Evolutionary conservation across 805 yeast species (phyloP), one percentile per base, ranked within the genome.

Genomic region (Ogataea wickerhamii): DNA sequence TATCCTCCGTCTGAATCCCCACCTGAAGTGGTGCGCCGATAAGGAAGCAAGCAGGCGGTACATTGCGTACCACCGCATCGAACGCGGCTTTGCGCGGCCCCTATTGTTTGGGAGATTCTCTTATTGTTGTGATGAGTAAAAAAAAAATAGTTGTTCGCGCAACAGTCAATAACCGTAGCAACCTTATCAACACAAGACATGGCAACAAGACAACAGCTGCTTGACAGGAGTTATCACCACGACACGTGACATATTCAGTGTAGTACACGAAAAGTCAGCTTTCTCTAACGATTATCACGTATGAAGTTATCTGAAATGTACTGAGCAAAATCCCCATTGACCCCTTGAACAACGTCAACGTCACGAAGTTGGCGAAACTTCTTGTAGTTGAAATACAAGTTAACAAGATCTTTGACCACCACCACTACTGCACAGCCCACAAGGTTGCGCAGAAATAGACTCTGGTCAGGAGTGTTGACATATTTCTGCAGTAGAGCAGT

Each of bases 401-500:
- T 57, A n/a, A 49, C 31, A 11, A 56, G 25, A 42, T 68, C 71
- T 28, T 65, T 62, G 1, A 47, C 3, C 2, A 66, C 8, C 0
- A 55, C 62, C 8, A 56, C 60, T 4, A 44, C 34, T 8, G 51
- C 21, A 43, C 68, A 58, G 1, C 69, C 70, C 5, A 63, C 20
- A n/a, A 67, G 17, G 35, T 67, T 66, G 16, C 61, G 36, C 1
- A 61, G 41, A 29, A 61, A 66, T 6, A 52, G 43, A 1, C 54
- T 52, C 38, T 67, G 69, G 44, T 66, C 70, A 1, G 73, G 71
- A 0, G 69, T 66, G 13, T 43, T 39, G 8, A 53, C 47, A 12
- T 38, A 38, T 16, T 36, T 44, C 39, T 51, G 49, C 5, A 60
- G 38, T 6, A 50, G 38, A 3, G 32, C 18, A 38, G 50, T 46